phyloP scores from a whole-genome alignment of 352 stramenopile genomes.

The Plasmopara muralis region DNA sequence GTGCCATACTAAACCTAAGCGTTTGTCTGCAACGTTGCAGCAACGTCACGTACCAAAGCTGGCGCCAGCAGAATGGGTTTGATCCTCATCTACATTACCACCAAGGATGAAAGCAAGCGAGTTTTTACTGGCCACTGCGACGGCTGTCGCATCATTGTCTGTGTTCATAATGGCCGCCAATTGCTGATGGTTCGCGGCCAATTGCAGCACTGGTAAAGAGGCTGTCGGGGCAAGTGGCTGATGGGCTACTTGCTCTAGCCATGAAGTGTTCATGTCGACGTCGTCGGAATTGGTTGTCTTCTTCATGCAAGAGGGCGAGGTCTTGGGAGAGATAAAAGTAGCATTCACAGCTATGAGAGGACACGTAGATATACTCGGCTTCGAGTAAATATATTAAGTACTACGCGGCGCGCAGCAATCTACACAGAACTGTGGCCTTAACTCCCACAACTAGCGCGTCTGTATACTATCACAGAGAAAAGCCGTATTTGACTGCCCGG shows the following conservation, averaged over 20 bases:
- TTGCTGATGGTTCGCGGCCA: constrained; percentile 15
- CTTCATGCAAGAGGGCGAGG: constrained; percentile 26
- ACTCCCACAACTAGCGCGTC: constrained; percentile 9
- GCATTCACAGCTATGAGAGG: constrained; percentile 24
- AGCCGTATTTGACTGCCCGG: constrained; percentile 18
- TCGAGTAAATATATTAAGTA: constrained; percentile 17
- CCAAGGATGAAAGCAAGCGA: constrained; percentile 42
- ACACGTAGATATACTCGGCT: constrained; percentile 10
- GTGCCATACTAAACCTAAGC: constrained; percentile 15
- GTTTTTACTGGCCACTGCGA: constrained; percentile 26
- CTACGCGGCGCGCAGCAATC: constrained; percentile 5
- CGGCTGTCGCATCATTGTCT: constrained; percentile 9
- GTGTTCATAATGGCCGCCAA: constrained; percentile 29
- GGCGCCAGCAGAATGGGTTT: constrained; percentile 10
- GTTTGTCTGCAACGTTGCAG: constrained; percentile 10
- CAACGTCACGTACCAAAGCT: constrained; percentile 29
- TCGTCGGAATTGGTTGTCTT: constrained; percentile 18
- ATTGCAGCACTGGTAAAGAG: constrained; percentile 11
- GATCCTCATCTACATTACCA: constrained; percentile 22
- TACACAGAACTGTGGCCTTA: constrained; percentile 13
- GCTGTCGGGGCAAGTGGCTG: constrained; percentile 3
- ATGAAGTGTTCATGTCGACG: constrained; percentile 21
- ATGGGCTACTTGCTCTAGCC: constrained; percentile 10
- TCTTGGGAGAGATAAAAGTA: constrained; percentile 13
- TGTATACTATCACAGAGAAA: constrained; percentile 17